A percentile compares a stretch with the other conserved stretches of the same genome.
Evolutionary conservation across 495 filamentous ascomycete genomes (phyloP).

Genomic region (Hypoxylon trugodes): DNA sequence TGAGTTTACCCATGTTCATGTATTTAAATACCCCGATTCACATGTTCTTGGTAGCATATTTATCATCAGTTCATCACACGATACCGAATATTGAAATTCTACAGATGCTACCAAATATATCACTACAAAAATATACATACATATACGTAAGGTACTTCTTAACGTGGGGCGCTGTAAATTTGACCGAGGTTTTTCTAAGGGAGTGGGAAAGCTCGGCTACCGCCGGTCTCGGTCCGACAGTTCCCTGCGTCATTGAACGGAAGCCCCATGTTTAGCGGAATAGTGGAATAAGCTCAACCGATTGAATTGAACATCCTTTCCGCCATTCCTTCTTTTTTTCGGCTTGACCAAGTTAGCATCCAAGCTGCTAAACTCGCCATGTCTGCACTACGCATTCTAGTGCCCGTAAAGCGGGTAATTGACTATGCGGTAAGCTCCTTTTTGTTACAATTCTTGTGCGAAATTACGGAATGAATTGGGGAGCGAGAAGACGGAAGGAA

Average conservation of each 20-base stretch:
- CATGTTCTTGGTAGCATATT: no score
- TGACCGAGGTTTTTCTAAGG: conserved; percentile 24
- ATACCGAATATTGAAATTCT: no score
- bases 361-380: conserved; percentile 55
- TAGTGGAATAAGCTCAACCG: conserved; percentile 23
- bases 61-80: no score
- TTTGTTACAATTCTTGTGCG: neutral
- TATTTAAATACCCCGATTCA: neutral
- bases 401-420: conserved; percentile 97
- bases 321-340: neutral
- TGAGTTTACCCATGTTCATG: neutral
- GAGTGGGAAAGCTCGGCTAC: conserved; percentile 40
- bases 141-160: no score
- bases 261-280: conserved; percentile 3
- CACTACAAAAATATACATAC: no score
- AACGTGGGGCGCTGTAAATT: conserved; percentile 25
- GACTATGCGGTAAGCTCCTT: conserved; percentile 87
- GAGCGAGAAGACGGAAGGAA: neutral
- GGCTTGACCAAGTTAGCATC: conserved; percentile 11
- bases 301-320: no score
- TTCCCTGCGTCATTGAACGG: conserved; percentile 43
- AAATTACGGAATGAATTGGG: neutral
- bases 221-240: conserved; percentile 42
- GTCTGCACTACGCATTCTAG: conserved; percentile 89
- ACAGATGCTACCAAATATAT: no score